phyloP scores from a whole-genome alignment of 257 asterid species.

The Parsonsia alboflavescens region DNA sequence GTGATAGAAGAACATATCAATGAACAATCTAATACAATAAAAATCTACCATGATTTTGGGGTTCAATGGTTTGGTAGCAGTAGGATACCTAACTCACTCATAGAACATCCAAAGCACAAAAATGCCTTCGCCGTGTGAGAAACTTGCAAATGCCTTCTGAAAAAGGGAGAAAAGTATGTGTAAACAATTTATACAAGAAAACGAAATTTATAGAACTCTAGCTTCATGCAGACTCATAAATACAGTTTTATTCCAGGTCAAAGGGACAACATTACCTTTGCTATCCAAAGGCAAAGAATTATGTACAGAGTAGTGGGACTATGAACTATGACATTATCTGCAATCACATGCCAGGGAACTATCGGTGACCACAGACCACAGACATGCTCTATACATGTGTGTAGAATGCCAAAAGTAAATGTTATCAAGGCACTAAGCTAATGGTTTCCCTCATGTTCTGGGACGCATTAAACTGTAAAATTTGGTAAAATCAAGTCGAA shows the following conservation, averaged over 20 bases:
- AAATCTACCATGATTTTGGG: slow-evolving; percentile 21
- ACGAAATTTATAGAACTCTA: background rate
- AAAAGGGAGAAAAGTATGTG: slow-evolving; percentile 20
- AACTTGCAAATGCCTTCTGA: slow-evolving; percentile 28
- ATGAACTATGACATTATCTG: background rate
- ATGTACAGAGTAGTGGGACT: slow-evolving; percentile 16
- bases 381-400: background rate
- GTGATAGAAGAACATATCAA: slow-evolving; percentile 22
- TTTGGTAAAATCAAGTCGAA: slow-evolving; percentile 89
- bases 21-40: slow-evolving; percentile 27
- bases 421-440: slow-evolving; percentile 24
- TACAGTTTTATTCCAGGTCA: background rate
- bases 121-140: slow-evolving; percentile 2
- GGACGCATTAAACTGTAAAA: slow-evolving; percentile 68
- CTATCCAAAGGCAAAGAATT: slow-evolving; percentile 14
- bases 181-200: slow-evolving; percentile 14
- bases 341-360: slow-evolving; percentile 3
- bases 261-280: background rate
- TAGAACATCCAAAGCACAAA: slow-evolving; percentile 13
- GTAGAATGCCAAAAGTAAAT: background rate
- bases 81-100: slow-evolving; percentile 38
- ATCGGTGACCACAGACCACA: background rate
- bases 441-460: slow-evolving; percentile 43
- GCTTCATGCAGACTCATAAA: background rate
- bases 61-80: slow-evolving; percentile 19